Base-by-base conservation (phyloP, 768 basidiomycete genomes). In the Termitomyces sp. region DNA sequence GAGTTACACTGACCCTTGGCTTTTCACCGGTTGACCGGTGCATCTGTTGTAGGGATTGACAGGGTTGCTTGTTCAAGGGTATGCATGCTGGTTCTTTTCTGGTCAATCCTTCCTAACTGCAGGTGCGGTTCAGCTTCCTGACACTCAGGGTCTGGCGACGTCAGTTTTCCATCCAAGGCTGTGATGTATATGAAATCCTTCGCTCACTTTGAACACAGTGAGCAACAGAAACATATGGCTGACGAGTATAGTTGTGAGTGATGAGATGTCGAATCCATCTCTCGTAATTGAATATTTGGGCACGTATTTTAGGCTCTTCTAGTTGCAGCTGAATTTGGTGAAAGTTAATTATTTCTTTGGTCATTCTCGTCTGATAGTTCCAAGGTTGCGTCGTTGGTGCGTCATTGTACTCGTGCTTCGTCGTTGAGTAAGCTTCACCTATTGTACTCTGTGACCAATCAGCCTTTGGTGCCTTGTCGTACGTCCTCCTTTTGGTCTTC, bases 11-110 rank as follows among this genome's bases (percentile, higher is more conserved):
- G 13, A 20, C 10, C 10, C 5, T 32, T 14, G 3, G 24, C 9
- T 16, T 22, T 20, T 37, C 14, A n/a, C 20, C 30, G 12, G 14
- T 24, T 48, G 12, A 48, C 26, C 4, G n/a, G 1, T 5, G 33
- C 18, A 4, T 18, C 10, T 8, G 4, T 48, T 24, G n/a, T 55
- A 78, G 77, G 78, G 74, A 32, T 65, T 81, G n/a, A 81, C 77
- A 3, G 77, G 77, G 30, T 61, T 83, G 50, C 62, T 80, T 46
- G 81, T 83, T 10, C 82, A 83, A 70, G 74, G 75, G 76, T 77
- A 53, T 30, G 54, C 14, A 18, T 47, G 20, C 27, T 34, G 8
- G 57, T 48, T 59, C 18, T 14, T 2, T 47, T 40, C 16, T 47
- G 12, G 7, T 44, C 48, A 55, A 48, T n/a, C 56, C 20, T 49